Evolutionary conservation across 169 alveolate genomes (phyloP).

Genomic region (Plasmodium vinckei): DNA sequence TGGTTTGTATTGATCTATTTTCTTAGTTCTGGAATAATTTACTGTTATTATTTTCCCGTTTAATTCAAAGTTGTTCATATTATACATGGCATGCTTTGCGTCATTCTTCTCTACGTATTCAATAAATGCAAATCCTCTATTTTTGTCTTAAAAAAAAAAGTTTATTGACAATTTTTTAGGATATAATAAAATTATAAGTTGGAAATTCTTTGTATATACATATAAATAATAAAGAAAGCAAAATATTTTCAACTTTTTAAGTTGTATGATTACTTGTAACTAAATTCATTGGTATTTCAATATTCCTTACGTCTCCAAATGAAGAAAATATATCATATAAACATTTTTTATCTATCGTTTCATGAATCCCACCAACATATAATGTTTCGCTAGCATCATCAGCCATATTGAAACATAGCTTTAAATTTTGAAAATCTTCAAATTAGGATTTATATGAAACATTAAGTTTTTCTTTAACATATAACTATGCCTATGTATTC

Average conservation of each 20-base stretch:
- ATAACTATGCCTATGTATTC: no score
- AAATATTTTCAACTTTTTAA: constrained; percentile 6
- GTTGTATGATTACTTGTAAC: constrained; percentile 78
- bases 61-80: constrained; percentile 84
- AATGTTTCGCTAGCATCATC: constrained; percentile 45
- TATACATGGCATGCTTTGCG: constrained; percentile 86
- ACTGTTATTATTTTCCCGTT: constrained; percentile 84
- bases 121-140: constrained; percentile 84
- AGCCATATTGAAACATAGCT: constrained; percentile 19
- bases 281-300: constrained; percentile 85
- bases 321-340: constrained; percentile 86
- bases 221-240: constrained; percentile 1
- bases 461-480: no score
- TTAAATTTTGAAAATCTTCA: no score
- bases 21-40: constrained; percentile 77
- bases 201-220: background rate
- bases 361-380: constrained; percentile 87
- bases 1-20: constrained; percentile 70
- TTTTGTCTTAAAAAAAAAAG: constrained; percentile 74
- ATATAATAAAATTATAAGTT: background rate
- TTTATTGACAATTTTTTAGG: background rate
- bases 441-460: no score
- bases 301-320: constrained; percentile 85
- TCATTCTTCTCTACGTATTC: constrained; percentile 87
- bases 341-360: constrained; percentile 82